Conservation (phyloP, 2,329 filamentous ascomycete species). For the Penicillium glabrum region DNA sequence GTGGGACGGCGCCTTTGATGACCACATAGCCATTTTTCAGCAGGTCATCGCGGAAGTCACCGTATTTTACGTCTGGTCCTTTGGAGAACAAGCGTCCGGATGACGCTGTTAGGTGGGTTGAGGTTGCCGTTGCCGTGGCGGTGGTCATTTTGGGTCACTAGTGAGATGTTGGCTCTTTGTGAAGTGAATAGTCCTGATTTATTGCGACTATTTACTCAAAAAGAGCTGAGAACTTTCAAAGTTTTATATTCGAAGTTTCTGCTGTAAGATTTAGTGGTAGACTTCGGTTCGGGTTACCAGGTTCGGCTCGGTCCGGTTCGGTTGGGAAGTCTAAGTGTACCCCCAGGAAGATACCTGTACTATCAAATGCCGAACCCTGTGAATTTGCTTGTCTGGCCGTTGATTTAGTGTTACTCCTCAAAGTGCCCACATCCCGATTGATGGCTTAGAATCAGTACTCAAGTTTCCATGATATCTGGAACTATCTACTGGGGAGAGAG, state of each 20-base stretch:
- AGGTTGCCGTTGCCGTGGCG: background rate
- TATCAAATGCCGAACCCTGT: background rate
- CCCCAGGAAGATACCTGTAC: background rate
- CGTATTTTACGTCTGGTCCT: conserved; percentile 9
- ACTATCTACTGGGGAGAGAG: too few species aligned
- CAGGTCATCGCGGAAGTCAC: conserved; percentile 29
- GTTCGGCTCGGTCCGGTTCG: background rate
- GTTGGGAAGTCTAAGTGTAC: background rate
- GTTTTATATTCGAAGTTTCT: background rate
- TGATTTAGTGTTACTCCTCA: too few species aligned
- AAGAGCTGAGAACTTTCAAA: background rate
- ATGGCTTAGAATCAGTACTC: too few species aligned
- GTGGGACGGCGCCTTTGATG: conserved; percentile 47
- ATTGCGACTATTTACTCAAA: background rate
- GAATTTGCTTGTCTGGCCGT: background rate
- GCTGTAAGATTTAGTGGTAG: background rate
- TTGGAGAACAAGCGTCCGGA: conserved; percentile 12
- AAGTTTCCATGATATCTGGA: too few species aligned
- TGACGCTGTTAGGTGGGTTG: conserved; percentile 1
- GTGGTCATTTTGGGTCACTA: conserved; percentile 1
- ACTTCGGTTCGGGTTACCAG: background rate
- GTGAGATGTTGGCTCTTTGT: background rate
- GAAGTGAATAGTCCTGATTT: background rate
- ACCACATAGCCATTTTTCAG: conserved; percentile 46
- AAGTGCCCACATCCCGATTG: too few species aligned